Evolutionary conservation across 2,329 filamentous ascomycete species (phyloP), one percentile per base, ranked within the genome.

Genomic region (Penicillium decumbens): DNA sequence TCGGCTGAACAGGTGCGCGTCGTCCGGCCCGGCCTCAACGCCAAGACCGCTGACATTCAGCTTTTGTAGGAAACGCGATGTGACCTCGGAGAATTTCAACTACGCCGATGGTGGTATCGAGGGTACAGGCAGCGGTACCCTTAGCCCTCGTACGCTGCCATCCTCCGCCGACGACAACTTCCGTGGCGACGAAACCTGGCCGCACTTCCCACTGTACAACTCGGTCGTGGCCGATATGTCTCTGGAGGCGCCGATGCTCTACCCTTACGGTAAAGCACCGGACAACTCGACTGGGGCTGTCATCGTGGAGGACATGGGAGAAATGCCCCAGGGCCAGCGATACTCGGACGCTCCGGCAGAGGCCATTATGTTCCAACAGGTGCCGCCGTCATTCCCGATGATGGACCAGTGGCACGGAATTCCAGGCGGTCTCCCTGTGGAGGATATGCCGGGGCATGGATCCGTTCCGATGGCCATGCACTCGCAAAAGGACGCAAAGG

Each of bases 121-220:
- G 41, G 64, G 65, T 7, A 66, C 63, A 20, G 58, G 61, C 39
- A 69, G 67, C 43, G 64, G 65, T 41, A 69, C 68, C 6, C 60
- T 72, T 42, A 71, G 68, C 51, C 68, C 69, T 29, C 59, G 60
- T 43, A 71, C 68, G 3, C 53, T 70, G 24, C 66, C 67, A 20
- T 68, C 64, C 13, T 69, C 68, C 15, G 57, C 65, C 43, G 69
- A 72, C 48, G 68, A 70, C 44, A 67, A 68, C 51, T 68, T 66
- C 39, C 68, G 68, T 30, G 47, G 63, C 37, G 68, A 71, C 47
- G 67, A 70, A 47, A 59, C 63, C 45, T 72, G 68, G 68, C 63
- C 67, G 24, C 67, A 67, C 6, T 69, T 69, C 32, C 68, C 68
- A 28, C 53, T 72, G 8, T 62, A 67, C 57, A 66, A 68, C 53